These are phyloP conservation scores for Monilinia polystroma DNA, from an alignment of 2,329 filamentous ascomycete genomes.

Conservation along the genomic window DNA sequence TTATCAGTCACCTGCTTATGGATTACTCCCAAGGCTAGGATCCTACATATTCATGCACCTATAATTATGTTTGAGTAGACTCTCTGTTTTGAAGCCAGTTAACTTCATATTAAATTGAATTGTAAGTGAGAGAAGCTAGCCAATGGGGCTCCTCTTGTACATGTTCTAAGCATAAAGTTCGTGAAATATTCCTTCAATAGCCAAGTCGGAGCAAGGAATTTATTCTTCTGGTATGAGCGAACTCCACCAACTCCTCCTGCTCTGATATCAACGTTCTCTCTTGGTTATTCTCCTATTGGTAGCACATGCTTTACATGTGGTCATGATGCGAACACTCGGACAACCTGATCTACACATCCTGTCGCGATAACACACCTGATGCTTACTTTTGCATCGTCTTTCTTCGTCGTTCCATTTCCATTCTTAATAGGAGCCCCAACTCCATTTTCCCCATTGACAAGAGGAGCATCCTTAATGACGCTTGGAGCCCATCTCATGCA, in stretches of 20 bases:
- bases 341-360: constrained; percentile 77
- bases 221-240: constrained; percentile 20
- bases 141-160: constrained; percentile 1
- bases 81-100: constrained; percentile 4
- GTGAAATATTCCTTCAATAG: constrained; percentile 19
- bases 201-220: constrained; percentile 17
- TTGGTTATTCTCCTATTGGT: constrained; percentile 18
- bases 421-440: constrained; percentile 22
- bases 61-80: neutral
- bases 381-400: constrained; percentile 53
- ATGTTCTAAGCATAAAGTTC: constrained; percentile 20
- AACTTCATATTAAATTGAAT: constrained; percentile 20
- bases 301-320: constrained; percentile 17
- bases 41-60: neutral
- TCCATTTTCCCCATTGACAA: constrained; percentile 50
- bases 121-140: constrained; percentile 16
- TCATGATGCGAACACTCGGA: constrained; percentile 69
- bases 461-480: constrained; percentile 58
- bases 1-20: neutral
- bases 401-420: constrained; percentile 50
- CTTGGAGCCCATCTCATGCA: constrained; percentile 86
- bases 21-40: neutral
- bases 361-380: constrained; percentile 86
- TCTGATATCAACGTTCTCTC: constrained; percentile 1
- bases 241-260: constrained; percentile 16